A percentile compares a stretch with the other conserved stretches of the same genome.
Conservation (phyloP, 257 asterid genomes). For the Craterostigma plantagineum region DNA sequence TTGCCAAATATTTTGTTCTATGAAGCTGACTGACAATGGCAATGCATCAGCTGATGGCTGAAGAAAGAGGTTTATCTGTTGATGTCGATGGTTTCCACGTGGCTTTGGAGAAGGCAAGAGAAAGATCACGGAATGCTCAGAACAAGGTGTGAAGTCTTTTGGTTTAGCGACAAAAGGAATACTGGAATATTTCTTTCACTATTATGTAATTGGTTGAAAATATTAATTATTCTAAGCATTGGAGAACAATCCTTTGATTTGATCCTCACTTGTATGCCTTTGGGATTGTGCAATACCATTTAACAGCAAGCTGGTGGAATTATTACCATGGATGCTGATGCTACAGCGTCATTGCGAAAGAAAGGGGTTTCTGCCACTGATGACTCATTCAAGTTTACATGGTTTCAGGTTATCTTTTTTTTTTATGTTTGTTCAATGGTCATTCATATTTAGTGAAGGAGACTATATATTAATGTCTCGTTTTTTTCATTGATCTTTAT, state of each 20-base stretch:
- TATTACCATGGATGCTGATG: constrained; percentile 89
- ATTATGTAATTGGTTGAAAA: not conserved
- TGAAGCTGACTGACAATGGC: constrained; percentile 1
- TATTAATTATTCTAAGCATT: not conserved
- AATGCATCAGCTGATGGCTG: constrained; percentile 76
- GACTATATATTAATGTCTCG: not conserved
- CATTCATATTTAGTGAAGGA: not conserved
- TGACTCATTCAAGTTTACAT: constrained; percentile 63
- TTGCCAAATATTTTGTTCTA: not conserved
- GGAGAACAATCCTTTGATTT: no score
- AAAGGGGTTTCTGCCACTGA: constrained; percentile 62
- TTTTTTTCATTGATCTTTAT: not conserved
- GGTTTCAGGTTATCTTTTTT: constrained; percentile 54
- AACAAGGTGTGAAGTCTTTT: constrained; percentile 41
- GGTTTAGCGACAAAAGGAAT: constrained; percentile 6
- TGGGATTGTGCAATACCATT: constrained; percentile 2
- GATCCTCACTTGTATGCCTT: not conserved
- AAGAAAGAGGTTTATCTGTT: constrained; percentile 79
- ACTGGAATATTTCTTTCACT: not conserved
- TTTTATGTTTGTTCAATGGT: not conserved
- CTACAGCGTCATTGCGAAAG: constrained; percentile 63
- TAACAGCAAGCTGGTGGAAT: constrained; percentile 62
- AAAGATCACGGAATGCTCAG: constrained; percentile 90
- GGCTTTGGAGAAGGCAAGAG: constrained; percentile 79
- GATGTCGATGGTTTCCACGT: constrained; percentile 53